These are phyloP conservation scores for Eucalyptus coolabah DNA, from an alignment of 345 rosid species.

Conservation along the genomic window DNA sequence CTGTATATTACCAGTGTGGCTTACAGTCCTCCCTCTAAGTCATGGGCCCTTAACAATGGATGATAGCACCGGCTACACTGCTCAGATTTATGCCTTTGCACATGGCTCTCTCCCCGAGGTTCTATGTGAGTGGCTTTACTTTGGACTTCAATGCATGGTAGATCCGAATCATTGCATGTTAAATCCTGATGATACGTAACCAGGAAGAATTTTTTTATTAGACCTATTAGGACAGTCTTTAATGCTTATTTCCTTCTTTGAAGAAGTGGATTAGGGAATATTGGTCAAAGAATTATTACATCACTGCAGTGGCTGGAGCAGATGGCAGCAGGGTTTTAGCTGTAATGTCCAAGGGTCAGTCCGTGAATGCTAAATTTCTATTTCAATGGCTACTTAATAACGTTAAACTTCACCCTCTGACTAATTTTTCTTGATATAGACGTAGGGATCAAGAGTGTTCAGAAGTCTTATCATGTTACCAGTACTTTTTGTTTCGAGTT, in stretches of 20 bases:
- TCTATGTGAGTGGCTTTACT: neutral
- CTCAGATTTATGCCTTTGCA: slow-evolving; percentile 72
- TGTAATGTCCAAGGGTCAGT: slow-evolving; percentile 79
- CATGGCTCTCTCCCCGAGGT: slow-evolving; percentile 73
- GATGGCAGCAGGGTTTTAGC: slow-evolving; percentile 69
- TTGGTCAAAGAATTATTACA: slow-evolving; percentile 83
- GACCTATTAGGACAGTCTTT: neutral
- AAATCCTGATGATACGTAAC: neutral
- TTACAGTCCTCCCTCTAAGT: slow-evolving; percentile 30
- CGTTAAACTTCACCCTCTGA: neutral
- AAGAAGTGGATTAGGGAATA: slow-evolving; percentile 94
- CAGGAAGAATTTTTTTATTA: neutral
- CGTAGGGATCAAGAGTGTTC: slow-evolving; percentile 65
- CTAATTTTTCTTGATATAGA: neutral
- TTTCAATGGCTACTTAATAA: neutral
- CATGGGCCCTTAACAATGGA: slow-evolving; percentile 96
- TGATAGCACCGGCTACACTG: slow-evolving; percentile 65
- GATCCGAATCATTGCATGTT: neutral
- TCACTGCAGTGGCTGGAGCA: slow-evolving; percentile 87
- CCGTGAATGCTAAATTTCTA: neutral
- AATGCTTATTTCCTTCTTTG: neutral
- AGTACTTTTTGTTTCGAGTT: slow-evolving; percentile 75
- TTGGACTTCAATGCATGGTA: neutral
- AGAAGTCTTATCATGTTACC: slow-evolving; percentile 74
- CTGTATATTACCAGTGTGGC: slow-evolving; percentile 66